Evolutionary conservation across 2,329 filamentous ascomycete species (phyloP).

Genomic region (Arachnomyces sp.): DNA sequence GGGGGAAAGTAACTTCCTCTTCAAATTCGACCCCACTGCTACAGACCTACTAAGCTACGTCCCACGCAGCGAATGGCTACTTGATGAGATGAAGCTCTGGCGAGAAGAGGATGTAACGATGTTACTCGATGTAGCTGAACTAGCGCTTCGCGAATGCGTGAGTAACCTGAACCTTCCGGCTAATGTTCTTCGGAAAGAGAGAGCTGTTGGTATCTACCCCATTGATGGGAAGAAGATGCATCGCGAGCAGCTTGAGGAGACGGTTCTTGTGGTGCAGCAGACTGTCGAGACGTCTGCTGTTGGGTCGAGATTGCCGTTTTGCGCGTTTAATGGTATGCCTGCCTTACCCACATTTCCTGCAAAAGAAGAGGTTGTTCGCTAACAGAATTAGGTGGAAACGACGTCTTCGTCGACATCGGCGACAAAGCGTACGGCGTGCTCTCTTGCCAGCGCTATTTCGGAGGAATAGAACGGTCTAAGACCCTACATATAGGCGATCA

Average conservation of each 20-base stretch:
- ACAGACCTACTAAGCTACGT: slow-evolving; percentile 61
- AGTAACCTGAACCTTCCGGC: slow-evolving; percentile 72
- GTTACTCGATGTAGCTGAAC: slow-evolving; percentile 84
- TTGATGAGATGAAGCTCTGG: slow-evolving; percentile 48
- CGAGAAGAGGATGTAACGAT: slow-evolving; percentile 60
- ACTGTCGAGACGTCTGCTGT: slow-evolving; percentile 73
- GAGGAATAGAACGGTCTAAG: slow-evolving; percentile 62
- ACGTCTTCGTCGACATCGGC: slow-evolving; percentile 97
- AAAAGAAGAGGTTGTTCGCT: not conserved
- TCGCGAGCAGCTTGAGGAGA: slow-evolving; percentile 88
- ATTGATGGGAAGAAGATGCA: slow-evolving; percentile 59
- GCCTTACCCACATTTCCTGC: not conserved
- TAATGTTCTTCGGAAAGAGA: slow-evolving; percentile 74
- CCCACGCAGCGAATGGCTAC: slow-evolving; percentile 48
- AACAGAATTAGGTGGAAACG: slow-evolving; percentile 58
- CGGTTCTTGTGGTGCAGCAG: slow-evolving; percentile 87
- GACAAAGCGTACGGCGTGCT: slow-evolving; percentile 95
- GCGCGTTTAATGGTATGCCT: slow-evolving; percentile 74
- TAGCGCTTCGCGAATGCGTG: slow-evolving; percentile 72
- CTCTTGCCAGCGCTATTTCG: slow-evolving; percentile 86
- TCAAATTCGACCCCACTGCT: slow-evolving; percentile 61
- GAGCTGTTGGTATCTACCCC: slow-evolving; percentile 71
- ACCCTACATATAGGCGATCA: slow-evolving; percentile 94
- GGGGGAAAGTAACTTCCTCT: slow-evolving; percentile 92
- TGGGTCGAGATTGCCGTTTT: slow-evolving; percentile 69